Conservation (phyloP, 2,329 filamentous ascomycete genomes). For the Cryphonectria naterciae region DNA sequence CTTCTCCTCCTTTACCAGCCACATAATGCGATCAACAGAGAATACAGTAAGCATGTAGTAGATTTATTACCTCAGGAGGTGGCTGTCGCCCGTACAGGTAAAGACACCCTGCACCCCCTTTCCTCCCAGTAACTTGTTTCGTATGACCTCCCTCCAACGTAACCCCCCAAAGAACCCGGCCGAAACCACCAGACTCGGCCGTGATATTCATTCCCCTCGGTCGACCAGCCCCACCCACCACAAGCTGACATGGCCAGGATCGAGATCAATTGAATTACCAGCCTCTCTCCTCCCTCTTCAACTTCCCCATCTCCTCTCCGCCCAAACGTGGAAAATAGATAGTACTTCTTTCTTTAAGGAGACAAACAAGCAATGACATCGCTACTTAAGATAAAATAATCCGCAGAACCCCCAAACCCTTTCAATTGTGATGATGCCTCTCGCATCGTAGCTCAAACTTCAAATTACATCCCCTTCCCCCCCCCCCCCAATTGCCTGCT, state of each 20-base stretch:
- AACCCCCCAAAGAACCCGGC: not conserved
- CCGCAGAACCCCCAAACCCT: not conserved
- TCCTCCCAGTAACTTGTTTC: not conserved
- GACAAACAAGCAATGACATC: not conserved
- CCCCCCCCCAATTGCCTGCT: too few relatives aligned
- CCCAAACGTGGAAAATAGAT: not conserved
- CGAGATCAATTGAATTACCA: not conserved
- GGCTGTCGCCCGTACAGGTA: not conserved
- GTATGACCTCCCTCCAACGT: not conserved
- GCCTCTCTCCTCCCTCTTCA: too few relatives aligned
- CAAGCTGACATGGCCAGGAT: not conserved
- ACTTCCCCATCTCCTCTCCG: too few relatives aligned
- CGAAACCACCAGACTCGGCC: conserved; percentile 12
- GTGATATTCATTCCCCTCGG: conserved; percentile 2
- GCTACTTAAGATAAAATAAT: not conserved
- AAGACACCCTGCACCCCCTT: too few relatives aligned
- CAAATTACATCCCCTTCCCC: not conserved
- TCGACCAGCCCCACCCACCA: not conserved
- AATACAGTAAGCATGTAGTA: not conserved
- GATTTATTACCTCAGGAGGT: not conserved
- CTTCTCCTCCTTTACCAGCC: not conserved
- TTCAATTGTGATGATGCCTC: not conserved
- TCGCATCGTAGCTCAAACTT: not conserved
- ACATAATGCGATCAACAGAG: not conserved
- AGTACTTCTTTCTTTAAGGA: not conserved